These are phyloP conservation scores for Aureobasidium sp. DNA, from an alignment of 2,329 filamentous ascomycete genomes.

Conservation along the genomic window DNA sequence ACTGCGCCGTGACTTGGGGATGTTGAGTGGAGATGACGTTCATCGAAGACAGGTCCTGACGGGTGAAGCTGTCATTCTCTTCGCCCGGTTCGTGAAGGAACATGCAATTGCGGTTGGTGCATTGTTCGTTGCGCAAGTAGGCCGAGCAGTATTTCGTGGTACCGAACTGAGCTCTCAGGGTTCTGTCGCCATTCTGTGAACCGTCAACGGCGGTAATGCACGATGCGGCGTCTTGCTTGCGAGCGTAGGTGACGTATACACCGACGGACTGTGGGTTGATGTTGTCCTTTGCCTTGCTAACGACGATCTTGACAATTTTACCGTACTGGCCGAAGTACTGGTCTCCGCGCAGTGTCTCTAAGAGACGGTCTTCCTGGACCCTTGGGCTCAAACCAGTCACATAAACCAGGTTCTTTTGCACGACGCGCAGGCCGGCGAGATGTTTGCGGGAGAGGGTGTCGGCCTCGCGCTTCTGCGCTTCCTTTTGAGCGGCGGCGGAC, in stretches of 20 bases:
- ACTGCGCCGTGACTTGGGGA: constrained; percentile 39
- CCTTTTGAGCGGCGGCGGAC: constrained; percentile 81
- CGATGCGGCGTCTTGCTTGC: constrained; percentile 77
- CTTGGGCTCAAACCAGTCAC: constrained; percentile 90
- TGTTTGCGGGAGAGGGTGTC: constrained; percentile 95
- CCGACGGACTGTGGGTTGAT: constrained; percentile 75
- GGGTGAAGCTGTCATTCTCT: constrained; percentile 91
- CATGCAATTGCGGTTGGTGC: constrained; percentile 94
- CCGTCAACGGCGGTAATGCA: constrained; percentile 93
- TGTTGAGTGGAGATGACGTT: constrained; percentile 80
- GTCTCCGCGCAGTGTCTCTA: constrained; percentile 80
- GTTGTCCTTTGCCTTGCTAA: constrained; percentile 85
- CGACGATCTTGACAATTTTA: constrained; percentile 97
- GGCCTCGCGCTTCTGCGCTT: constrained; percentile 91
- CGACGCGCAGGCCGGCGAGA: constrained; percentile 86
- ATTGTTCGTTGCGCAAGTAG: constrained; percentile 88
- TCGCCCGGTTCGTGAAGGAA: constrained; percentile 98
- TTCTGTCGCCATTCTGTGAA: constrained; percentile 80
- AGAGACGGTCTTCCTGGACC: constrained; percentile 82
- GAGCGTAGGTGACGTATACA: constrained; percentile 96
- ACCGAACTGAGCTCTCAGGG: constrained; percentile 70
- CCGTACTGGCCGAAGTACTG: constrained; percentile 98
- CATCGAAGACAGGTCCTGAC: constrained; percentile 89
- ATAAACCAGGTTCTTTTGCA: constrained; percentile 98
- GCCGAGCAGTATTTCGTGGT: constrained; percentile 99